Evolutionary conservation across 2,329 filamentous ascomycete species (phyloP).

Genomic region (Aspergillus sp.): DNA sequence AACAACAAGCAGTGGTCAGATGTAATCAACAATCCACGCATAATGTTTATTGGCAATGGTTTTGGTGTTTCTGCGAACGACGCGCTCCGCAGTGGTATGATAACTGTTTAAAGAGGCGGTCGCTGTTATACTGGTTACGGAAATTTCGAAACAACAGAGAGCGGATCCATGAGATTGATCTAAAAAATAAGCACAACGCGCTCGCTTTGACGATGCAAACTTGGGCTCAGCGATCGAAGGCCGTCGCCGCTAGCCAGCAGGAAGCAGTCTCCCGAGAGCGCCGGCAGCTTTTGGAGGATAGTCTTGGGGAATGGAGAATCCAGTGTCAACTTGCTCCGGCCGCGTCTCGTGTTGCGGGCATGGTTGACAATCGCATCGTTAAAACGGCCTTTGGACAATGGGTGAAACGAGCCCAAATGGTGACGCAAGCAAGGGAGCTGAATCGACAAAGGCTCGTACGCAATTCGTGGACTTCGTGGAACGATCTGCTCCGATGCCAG

Average conservation of each 20-base stretch:
- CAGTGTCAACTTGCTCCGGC: conserved; percentile 45
- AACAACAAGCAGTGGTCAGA: conserved; percentile 32
- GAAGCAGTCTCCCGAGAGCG: conserved; percentile 31
- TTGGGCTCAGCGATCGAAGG: conserved; percentile 35
- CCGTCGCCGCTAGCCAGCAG: conserved; percentile 27
- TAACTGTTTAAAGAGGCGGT: conserved; percentile 40
- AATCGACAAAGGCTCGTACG: conserved; percentile 55
- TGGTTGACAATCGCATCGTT: conserved; percentile 47
- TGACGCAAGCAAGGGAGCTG: conserved; percentile 49
- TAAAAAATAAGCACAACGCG: conserved; percentile 27
- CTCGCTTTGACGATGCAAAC: conserved; percentile 31
- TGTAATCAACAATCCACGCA: conserved; percentile 32
- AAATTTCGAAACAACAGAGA: conserved; percentile 41
- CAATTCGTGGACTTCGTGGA: conserved; percentile 62
- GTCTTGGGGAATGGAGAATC: conserved; percentile 43
- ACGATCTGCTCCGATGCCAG: conserved; percentile 57
- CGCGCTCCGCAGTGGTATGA: conserved; percentile 46
- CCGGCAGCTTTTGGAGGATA: conserved; percentile 36
- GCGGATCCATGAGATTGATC: conserved; percentile 39
- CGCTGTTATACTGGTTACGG: conserved; percentile 42
- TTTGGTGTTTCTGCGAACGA: conserved; percentile 45
- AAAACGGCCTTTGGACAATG: conserved; percentile 51
- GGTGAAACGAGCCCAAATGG: conserved; percentile 46
- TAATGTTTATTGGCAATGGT: conserved; percentile 43
- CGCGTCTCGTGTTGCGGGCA: conserved; percentile 42